Base-by-base conservation (phyloP, 2,329 filamentous ascomycete species). In the Orbilia ellipsospora region DNA sequence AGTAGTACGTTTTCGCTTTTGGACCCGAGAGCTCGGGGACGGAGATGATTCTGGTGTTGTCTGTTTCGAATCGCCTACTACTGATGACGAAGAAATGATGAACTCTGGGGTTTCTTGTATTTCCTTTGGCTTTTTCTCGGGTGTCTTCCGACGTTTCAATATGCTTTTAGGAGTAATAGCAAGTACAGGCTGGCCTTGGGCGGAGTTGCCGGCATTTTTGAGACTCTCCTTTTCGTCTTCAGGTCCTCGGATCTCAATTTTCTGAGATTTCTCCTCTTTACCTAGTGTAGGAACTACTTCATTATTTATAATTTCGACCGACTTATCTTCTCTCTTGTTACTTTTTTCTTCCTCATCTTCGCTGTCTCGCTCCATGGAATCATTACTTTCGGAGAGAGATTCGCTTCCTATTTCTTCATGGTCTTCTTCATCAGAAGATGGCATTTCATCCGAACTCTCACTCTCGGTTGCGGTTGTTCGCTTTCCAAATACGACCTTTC, bases 51-150 rank as follows among this genome's bases (percentile, higher is more conserved):
- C 60, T 50, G 56, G 16, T 31, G 48, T 15, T 48, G 13, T 5
- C 15, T 45, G 7, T 18, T 2, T n/a, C 16, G 57, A 23, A 23
- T 15, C 6, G 51, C 26, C 16, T 20, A 12, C 1, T 1, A 51
- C 28, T 10, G 26, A 45, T 44, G 62, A 51, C 6, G 62, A 54
- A 7, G 68, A 65, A n/a, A 63, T 0, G 55, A 67, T 52, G 48
- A 67, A 67, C 26, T 73, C 56, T 1, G 69, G 55, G 1, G 69
- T 57, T 60, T 63, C 63, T 10, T 44, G 57, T 10, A 55, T 13
- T 36, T 62, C 61, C 28, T 40, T 60, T 5, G 28, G 44, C 48
- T 40, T 59, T 26, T 55, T 48, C 13, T 12, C 44, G 16, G 44
- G 6, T 48, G 6, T 48, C 16, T 18, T 18, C 16, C 16, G 13